phyloP scores from a whole-genome alignment of 305 asterid species.

The Fraxinus xanthoxyloides region DNA sequence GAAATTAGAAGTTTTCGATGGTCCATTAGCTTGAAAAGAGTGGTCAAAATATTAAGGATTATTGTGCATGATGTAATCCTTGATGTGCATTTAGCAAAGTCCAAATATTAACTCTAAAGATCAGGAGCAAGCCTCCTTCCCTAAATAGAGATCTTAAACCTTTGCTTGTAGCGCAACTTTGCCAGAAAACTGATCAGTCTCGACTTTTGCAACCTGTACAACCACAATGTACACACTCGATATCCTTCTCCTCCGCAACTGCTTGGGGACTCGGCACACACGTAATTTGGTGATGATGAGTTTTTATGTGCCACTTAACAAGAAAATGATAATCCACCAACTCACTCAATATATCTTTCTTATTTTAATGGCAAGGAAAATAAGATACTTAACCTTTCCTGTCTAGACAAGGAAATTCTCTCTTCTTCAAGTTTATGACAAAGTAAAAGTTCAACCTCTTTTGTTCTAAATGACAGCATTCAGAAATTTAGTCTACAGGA shows the following conservation, averaged over 20 bases:
- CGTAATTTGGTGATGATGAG: conserved; percentile 47
- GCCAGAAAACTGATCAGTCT: conserved; percentile 40
- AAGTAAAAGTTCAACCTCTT: not conserved
- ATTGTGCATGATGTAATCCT: not conserved
- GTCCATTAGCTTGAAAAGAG: not conserved
- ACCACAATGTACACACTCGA: conserved; percentile 90
- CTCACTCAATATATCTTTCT: not conserved
- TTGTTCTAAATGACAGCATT: not conserved
- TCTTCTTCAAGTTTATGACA: not conserved
- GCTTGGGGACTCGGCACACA: conserved; percentile 95
- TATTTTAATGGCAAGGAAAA: not conserved
- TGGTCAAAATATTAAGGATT: not conserved
- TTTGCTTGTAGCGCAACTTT: not conserved
- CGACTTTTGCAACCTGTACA: conserved; percentile 88
- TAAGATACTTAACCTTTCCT: not conserved
- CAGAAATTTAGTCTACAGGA: not conserved
- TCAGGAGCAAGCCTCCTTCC: not conserved
- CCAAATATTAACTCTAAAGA: not conserved
- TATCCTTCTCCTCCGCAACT: conserved; percentile 82
- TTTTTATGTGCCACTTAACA: not conserved
- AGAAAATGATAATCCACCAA: not conserved
- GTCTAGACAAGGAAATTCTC: not conserved
- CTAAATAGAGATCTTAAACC: not conserved
- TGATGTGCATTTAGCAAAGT: not conserved
- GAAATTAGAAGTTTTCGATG: not conserved